Percentiles rank a stretch among this genome's conserved stretches.
phyloP scores from a whole-genome alignment of 2,329 filamentous ascomycete genomes.

The Fusarium lateritium region DNA sequence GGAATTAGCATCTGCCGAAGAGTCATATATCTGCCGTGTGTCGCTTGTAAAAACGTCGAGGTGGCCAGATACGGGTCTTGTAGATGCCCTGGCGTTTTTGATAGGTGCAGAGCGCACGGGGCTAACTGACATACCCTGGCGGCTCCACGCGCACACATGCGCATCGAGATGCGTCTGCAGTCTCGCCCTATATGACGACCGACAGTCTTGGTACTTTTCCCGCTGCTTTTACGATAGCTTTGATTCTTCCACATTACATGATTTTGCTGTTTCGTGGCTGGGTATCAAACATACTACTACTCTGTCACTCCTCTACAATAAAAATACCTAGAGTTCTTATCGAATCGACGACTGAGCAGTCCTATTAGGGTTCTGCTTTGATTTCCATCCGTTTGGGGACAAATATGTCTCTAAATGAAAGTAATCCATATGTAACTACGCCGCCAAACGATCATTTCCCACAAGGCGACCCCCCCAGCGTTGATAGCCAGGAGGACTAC shows the following conservation, averaged over 20 bases:
- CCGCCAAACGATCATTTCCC: constrained; percentile 56
- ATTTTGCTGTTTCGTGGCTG: no score
- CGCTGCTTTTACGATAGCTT: no score
- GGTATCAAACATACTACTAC: no score
- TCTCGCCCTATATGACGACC: no score
- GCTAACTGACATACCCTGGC: no score
- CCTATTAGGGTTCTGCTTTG: not conserved
- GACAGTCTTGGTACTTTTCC: no score
- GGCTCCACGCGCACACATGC: no score
- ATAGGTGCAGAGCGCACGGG: no score
- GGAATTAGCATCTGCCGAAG: not conserved
- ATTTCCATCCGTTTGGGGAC: not conserved
- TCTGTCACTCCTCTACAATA: not conserved
- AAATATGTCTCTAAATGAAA: constrained; percentile 46
- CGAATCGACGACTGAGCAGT: not conserved
- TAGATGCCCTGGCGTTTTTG: no score
- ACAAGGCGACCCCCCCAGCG: constrained; percentile 63
- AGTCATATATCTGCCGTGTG: not conserved
- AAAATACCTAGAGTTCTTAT: not conserved
- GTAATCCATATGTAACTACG: constrained; percentile 37
- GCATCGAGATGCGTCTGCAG: no score
- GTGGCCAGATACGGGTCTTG: no score
- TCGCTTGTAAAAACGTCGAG: not conserved
- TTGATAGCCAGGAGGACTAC: constrained; percentile 80
- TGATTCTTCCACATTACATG: no score